Evolutionary conservation across 2,329 filamentous ascomycete species (phyloP).

Genomic region (Trichophyton schoenleinii): DNA sequence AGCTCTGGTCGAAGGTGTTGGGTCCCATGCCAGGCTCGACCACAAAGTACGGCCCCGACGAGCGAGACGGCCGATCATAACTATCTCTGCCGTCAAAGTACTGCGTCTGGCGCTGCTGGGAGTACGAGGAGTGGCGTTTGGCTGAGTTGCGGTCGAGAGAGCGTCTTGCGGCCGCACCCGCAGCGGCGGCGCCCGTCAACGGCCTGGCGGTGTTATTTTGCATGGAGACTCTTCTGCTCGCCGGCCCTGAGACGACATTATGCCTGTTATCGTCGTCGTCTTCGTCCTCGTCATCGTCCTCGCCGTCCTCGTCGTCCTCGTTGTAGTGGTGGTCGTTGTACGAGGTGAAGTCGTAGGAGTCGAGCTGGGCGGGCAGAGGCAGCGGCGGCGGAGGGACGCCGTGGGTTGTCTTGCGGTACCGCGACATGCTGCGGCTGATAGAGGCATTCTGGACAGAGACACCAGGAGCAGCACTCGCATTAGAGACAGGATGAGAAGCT

Average conservation of each 20-base stretch:
- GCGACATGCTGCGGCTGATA: slow-evolving; percentile 26
- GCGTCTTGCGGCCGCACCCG: background rate
- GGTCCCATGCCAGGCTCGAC: background rate
- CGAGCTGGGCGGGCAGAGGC: background rate
- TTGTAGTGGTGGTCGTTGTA: background rate
- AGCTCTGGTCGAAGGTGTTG: slow-evolving; percentile 11
- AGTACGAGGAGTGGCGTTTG: background rate
- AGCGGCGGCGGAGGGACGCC: slow-evolving; percentile 9
- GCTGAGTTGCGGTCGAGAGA: background rate
- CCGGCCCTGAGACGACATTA: background rate
- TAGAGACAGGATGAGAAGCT: background rate
- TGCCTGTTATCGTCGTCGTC: no score
- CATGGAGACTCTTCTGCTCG: background rate
- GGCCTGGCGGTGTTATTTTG: background rate
- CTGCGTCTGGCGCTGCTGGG: background rate
- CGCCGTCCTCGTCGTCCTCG: background rate
- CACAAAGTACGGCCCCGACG: background rate
- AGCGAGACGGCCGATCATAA: background rate
- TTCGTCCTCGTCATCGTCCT: no score
- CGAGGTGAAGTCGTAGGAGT: background rate
- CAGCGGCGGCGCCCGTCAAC: background rate
- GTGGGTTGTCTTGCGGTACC: slow-evolving; percentile 22
- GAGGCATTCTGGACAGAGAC: slow-evolving; percentile 15
- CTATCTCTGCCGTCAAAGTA: background rate
- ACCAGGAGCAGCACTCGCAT: background rate